phyloP scores from a whole-genome alignment of 257 asterid species.

The Solanum paucissectum region DNA sequence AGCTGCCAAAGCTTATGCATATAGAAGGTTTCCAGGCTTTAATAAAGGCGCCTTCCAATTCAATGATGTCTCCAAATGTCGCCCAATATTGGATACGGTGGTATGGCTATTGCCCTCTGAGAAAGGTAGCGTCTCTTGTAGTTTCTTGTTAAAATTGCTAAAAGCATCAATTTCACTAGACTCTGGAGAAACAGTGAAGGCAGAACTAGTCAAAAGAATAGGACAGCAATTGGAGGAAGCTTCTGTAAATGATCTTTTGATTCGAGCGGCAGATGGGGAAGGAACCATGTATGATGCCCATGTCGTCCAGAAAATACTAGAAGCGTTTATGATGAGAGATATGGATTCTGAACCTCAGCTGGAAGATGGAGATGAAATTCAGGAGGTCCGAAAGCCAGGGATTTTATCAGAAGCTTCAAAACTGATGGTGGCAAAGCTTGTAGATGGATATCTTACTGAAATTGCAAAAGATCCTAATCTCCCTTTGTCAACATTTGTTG shows the following conservation, averaged over 20 bases:
- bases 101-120: constrained; percentile 74
- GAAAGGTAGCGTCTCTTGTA: constrained; percentile 62
- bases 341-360: constrained; percentile 22
- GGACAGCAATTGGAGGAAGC: constrained; percentile 95
- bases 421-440: constrained; percentile 88
- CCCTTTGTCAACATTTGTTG: constrained; percentile 43
- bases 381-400: constrained; percentile 58
- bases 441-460: constrained; percentile 79
- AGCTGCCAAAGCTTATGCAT: constrained; percentile 81
- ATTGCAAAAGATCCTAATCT: constrained; percentile 80
- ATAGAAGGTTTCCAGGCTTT: constrained; percentile 52
- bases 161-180: constrained; percentile 61
- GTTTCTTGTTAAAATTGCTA: constrained; percentile 78
- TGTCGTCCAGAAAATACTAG: constrained; percentile 49
- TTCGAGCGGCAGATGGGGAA: constrained; percentile 46
- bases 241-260: constrained; percentile 62
- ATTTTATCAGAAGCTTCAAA: constrained; percentile 91
- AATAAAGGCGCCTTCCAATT: constrained; percentile 42
- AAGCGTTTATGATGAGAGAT: constrained; percentile 55
- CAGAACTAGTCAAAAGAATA: constrained; percentile 49
- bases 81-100: constrained; percentile 46
- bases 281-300: constrained; percentile 41
- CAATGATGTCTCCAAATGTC: constrained; percentile 42
- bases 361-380: constrained; percentile 51
- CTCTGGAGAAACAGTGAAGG: constrained; percentile 44